Evolutionary conservation across 768 basidiomycete species (phyloP).

Genomic region (Mycena venus): DNA sequence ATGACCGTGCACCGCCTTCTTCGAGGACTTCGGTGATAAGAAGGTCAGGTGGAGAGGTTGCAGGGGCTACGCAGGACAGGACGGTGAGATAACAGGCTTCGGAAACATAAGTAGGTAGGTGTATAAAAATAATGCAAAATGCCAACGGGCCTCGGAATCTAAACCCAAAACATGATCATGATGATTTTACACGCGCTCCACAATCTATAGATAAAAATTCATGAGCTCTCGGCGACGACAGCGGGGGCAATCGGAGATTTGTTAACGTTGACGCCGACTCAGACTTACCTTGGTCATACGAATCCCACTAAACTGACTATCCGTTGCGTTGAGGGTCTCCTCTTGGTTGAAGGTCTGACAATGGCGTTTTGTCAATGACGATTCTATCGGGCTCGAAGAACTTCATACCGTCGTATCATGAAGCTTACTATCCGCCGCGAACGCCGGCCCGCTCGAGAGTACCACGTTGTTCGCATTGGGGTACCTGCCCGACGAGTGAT

Average conservation of each 20-base stretch:
- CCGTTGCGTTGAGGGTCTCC: neutral
- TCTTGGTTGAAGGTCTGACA: neutral
- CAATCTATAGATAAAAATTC: neutral
- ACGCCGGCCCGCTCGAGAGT: neutral
- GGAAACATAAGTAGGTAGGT: too few species aligned
- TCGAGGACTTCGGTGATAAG: too few species aligned
- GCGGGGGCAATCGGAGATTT: conserved; percentile 58
- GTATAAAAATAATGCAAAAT: too few species aligned
- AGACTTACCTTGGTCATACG: conserved; percentile 8
- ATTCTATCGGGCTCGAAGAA: neutral
- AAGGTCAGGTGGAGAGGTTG: too few species aligned
- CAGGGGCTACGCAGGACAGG: too few species aligned
- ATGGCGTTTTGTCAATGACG: too few species aligned
- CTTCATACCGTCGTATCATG: neutral
- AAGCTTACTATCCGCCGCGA: neutral
- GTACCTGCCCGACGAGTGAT: neutral
- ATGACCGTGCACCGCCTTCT: too few species aligned
- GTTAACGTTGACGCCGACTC: too few species aligned
- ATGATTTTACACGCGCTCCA: conserved; percentile 26
- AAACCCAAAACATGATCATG: too few species aligned
- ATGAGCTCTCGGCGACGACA: neutral
- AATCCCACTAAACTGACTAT: neutral
- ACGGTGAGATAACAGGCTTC: too few species aligned
- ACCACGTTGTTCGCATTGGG: neutral
- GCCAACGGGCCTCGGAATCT: too few species aligned